Evolutionary conservation across 2,329 filamentous ascomycete genomes (phyloP).

Genomic region (Grosmannia serpens): DNA sequence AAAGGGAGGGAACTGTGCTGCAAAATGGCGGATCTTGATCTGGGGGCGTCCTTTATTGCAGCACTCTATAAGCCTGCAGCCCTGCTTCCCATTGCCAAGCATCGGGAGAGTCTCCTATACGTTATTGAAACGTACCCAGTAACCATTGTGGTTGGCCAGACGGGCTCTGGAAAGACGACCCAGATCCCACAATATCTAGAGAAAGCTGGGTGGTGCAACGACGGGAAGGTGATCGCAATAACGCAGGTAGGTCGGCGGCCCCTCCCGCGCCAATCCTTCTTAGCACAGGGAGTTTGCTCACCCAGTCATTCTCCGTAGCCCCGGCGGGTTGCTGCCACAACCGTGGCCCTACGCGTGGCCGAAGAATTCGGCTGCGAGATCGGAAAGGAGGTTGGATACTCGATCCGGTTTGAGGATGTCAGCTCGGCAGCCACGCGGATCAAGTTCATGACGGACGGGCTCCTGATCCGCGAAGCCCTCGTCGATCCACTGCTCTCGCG

Average conservation of each 20-base stretch:
- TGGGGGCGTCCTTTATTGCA: constrained; percentile 56
- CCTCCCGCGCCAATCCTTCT: neutral
- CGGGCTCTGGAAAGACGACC: constrained; percentile 90
- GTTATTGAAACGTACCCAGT: constrained; percentile 74
- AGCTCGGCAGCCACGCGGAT: constrained; percentile 77
- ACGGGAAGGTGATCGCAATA: constrained; percentile 73
- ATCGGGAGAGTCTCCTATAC: constrained; percentile 71
- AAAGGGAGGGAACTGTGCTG: neutral
- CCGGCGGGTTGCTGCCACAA: constrained; percentile 79
- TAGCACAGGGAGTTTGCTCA: neutral
- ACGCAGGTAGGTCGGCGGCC: constrained; percentile 47
- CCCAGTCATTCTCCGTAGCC: constrained; percentile 43
- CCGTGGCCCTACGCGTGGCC: constrained; percentile 77
- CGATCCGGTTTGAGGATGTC: constrained; percentile 83
- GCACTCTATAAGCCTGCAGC: constrained; percentile 76
- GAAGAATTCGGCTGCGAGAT: constrained; percentile 79
- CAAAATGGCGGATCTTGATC: constrained; percentile 43
- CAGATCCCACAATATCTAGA: constrained; percentile 90
- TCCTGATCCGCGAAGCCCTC: constrained; percentile 82
- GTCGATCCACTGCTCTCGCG: constrained; percentile 83
- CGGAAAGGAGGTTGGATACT: constrained; percentile 87
- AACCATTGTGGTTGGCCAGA: constrained; percentile 85
- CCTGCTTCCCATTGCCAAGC: constrained; percentile 75
- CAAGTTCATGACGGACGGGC: constrained; percentile 90
- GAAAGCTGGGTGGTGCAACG: constrained; percentile 74